Percentiles rank a stretch among this genome's conserved stretches.
phyloP scores from a whole-genome alignment of 2,329 filamentous ascomycete genomes.

The Chalaropsis ovoidea region DNA sequence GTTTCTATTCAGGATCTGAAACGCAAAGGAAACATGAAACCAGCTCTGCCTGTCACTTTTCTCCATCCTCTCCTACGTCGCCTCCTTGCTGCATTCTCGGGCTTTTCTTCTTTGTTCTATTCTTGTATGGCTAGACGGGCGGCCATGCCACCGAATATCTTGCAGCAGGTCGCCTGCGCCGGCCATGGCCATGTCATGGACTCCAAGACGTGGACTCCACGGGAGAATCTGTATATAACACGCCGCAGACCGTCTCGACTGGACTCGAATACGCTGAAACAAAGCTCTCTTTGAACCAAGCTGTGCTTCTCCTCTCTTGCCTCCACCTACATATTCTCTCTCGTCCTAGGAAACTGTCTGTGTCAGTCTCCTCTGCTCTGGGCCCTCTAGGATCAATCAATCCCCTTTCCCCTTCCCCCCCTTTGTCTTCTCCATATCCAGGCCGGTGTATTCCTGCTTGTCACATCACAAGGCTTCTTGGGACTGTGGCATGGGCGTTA shows the following conservation, averaged over 20 bases:
- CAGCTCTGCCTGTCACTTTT: background rate
- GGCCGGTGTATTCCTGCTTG: background rate
- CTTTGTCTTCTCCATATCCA: constrained; percentile 5
- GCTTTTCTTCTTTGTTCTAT: background rate
- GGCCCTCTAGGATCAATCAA: background rate
- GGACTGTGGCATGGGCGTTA: background rate
- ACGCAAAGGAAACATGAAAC: constrained; percentile 3
- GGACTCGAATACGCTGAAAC: background rate
- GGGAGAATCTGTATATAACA: background rate
- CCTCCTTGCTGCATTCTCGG: background rate
- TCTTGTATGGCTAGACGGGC: background rate
- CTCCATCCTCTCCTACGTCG: background rate
- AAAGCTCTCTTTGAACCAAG: background rate
- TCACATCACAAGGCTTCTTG: background rate
- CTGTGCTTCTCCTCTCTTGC: background rate
- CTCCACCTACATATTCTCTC: background rate
- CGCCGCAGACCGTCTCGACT: background rate
- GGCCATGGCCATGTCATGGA: background rate
- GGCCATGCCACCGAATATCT: background rate
- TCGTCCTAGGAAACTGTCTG: background rate
- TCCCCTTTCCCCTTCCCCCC: background rate
- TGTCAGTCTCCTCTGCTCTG: background rate
- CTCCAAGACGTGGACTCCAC: background rate
- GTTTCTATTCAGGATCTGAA: background rate
- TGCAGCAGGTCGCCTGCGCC: background rate